Evolutionary conservation across 768 basidiomycete species (phyloP), one percentile per base, ranked within the genome.

Genomic region (Suillus variegatus): DNA sequence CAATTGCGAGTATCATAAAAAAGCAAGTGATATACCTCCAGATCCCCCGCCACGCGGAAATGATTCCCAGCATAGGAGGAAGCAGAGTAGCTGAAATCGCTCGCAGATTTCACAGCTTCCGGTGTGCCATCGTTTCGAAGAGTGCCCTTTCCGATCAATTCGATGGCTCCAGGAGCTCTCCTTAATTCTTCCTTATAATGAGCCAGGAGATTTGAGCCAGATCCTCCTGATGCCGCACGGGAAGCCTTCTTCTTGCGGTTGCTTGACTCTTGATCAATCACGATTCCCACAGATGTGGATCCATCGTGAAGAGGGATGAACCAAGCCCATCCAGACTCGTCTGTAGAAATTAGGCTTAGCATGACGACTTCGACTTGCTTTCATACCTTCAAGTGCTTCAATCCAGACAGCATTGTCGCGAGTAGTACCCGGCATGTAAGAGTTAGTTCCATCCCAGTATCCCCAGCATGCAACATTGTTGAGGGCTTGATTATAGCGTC

Each of bases 31-130:
- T 32, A 54, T 54, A 85, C 85, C 82, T 68, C 84, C 86, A 32
- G 87, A 72, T 88, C 87, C 20, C 87, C 87, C 32, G 85, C 71
- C 52, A 89, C 84, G 40, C 88, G 79, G 69, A 82, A 89, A 32
- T 81, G 77, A 38, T 75, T 74, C 0, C 85, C 86, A 14, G 83
- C 82, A 69, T 88, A 87, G 0, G 76, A 76, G 38, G 82, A 72
- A 20, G 86, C 84, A 22, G 86, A 86, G 71, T 88, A 88, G 64
- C 86, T 87, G 65, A 82, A 87, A 73, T 88, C 87, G 62, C 79
- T 54, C 9, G 52, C 38, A 47, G 63, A 63, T 35, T 70, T 70
- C 22, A 70, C n/a, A 18, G 64, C 64, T 13, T 64, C 66, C 0
- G 55, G 18, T 28, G 67, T 20, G 10, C 63, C 68, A 5, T 57